Evolutionary conservation across 2,329 filamentous ascomycete species (phyloP), one percentile per base, ranked within the genome.

Genomic region (Sporothrix brunneoviolacea): DNA sequence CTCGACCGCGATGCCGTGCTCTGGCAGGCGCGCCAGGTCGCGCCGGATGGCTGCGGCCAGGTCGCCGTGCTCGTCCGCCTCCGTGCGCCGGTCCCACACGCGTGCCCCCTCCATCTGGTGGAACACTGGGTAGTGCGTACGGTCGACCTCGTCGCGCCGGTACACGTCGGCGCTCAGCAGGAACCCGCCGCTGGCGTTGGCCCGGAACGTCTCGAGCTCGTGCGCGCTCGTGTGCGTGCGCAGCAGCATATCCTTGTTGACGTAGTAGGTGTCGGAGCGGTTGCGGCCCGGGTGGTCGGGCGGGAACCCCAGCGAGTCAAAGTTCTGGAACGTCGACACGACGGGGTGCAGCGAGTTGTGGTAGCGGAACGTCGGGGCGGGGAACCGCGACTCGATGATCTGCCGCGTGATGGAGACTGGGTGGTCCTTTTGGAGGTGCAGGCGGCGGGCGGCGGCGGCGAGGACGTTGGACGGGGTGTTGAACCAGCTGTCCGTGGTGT

Each of bases 91-190:
- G 63, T 93, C 86, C 91, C 93, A 98, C 48, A 90, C 84, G 59
- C 86, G 78, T 8, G 91, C 91, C 12, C 90, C 91, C 67, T 98
- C 93, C 91, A 97, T 97, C 70, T 98, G 93, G 69, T 98, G 93
- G 68, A 98, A 98, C 52, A 95, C 82, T 0, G 93, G 93, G 68
- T 97, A 97, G 69, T 98, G 93, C 59, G 85, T 93, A 51, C 88
- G 82, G 68, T 98, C 93, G 62, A 98, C 86, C 51, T 91, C 91
- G 77, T 98, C 93, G 57, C 93, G 80, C 38, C 93, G 82, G 68
- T 97, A 98, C 16, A 98, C 93, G 65, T 98, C 93, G 21, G 91
- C 93, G 53, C 86, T 86, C 64, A 98, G 87, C 30, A 95, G 43
- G 65, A 90, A 98, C 3, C 91, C 93, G 33, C 83, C 77, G 59